Evolutionary conservation across 1,284 basidiomycete genomes (phyloP), one percentile per base, ranked within the genome.

Genomic region (Trichosporon coremiiforme): DNA sequence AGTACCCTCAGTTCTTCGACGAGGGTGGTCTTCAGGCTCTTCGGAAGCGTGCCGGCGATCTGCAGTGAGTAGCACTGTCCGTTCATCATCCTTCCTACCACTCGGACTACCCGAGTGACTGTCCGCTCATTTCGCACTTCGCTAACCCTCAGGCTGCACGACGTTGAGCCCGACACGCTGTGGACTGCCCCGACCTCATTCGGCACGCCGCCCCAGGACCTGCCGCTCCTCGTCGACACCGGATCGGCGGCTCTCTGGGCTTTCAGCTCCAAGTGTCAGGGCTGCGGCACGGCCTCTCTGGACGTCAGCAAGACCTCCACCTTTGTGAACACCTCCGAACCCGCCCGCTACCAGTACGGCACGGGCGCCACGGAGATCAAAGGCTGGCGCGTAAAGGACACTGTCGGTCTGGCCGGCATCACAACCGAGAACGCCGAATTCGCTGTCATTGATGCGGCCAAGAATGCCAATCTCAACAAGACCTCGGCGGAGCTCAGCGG

Each of bases 61-160:
- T 55, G 12, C 20, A 12, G 53, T 55, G 22, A 29, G 53, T 55
- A 8, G 5, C 33, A 33, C 33, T 33, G 4, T 33, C 33, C 33
- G 8, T n/a, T n/a, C n/a, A n/a, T n/a, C n/a, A n/a, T n/a, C n/a
- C n/a, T n/a, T n/a, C n/a, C n/a, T n/a, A n/a, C n/a, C n/a, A n/a
- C n/a, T n/a, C n/a, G n/a, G n/a, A n/a, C n/a, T n/a, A n/a, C n/a
- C n/a, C n/a, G n/a, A n/a, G n/a, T n/a, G n/a, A n/a, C n/a, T n/a
- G n/a, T n/a, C n/a, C n/a, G n/a, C n/a, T n/a, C n/a, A n/a, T n/a
- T n/a, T n/a, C n/a, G n/a, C n/a, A n/a, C n/a, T n/a, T 17, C 13
- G 53, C 53, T 55, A 25, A 55, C 53, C 12, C 53, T n/a, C 53
- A 55, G 53, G 10, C 53, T 55, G 50, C 22, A 55, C 12, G 20